These are phyloP conservation scores for Chlamydomonas schloesseri DNA, from an alignment of 139 green algal species.

Conservation along the genomic window DNA sequence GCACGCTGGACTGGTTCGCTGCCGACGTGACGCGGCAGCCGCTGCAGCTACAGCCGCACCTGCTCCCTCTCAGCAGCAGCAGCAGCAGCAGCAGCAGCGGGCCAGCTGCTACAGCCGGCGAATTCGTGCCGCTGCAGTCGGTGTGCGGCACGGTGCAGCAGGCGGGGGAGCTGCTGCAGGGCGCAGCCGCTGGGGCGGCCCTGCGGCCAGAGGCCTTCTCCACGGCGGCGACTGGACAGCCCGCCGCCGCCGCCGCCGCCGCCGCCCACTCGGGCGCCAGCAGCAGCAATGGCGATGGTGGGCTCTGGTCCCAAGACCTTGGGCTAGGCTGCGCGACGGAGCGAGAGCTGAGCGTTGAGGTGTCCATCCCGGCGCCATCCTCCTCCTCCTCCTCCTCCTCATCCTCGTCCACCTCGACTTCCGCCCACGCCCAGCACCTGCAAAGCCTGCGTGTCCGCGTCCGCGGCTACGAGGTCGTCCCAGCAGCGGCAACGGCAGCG, in stretches of 20 bases:
- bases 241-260: too few species aligned
- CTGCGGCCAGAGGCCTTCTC: too few species aligned
- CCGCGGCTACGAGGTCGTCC: neutral
- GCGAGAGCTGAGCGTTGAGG: too few species aligned
- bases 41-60: neutral
- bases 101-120: neutral
- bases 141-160: conserved; percentile 22
- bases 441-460: neutral
- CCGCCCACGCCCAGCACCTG: neutral
- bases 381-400: too few species aligned
- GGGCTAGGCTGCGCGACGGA: too few species aligned
- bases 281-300: too few species aligned
- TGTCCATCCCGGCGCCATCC: neutral
- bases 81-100: neutral
- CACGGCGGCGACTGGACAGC: too few species aligned
- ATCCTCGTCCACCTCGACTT: too few species aligned
- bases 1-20: conserved; percentile 78
- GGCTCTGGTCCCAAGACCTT: too few species aligned
- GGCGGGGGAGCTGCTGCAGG: conserved; percentile 35
- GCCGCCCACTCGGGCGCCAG: too few species aligned
- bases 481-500: neutral
- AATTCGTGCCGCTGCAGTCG: conserved; percentile 20
- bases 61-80: neutral
- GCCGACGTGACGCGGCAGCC: conserved; percentile 38
- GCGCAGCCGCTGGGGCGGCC: neutral